These are phyloP conservation scores for Ogataea dorogensis DNA, from an alignment of 805 yeast species.

Conservation along the genomic window DNA sequence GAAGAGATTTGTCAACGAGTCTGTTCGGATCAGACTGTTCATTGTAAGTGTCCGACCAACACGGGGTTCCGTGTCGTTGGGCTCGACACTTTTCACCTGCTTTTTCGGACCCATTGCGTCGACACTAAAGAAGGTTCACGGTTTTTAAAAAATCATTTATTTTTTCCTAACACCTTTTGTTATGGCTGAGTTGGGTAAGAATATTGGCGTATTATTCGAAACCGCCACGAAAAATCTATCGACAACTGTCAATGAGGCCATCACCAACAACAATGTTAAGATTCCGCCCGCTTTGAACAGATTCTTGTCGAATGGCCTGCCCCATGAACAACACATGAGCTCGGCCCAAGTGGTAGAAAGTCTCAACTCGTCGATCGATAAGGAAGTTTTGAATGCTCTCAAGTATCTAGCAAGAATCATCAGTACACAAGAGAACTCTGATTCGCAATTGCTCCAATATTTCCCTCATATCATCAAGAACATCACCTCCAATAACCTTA, in stretches of 20 bases:
- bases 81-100: not conserved
- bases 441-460: conserved; percentile 43
- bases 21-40: conserved; percentile 21
- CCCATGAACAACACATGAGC: conserved; percentile 35
- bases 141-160: too few species aligned
- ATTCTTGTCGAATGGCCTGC: conserved; percentile 24
- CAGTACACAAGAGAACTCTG: conserved; percentile 30
- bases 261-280: conserved; percentile 28
- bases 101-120: conserved; percentile 6
- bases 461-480: conserved; percentile 91
- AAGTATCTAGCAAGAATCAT: conserved; percentile 50
- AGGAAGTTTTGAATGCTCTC: conserved; percentile 61
- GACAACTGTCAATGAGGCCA: conserved; percentile 81
- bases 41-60: conserved; percentile 17
- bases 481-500: conserved; percentile 63
- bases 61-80: conserved; percentile 6
- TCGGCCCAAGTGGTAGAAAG: conserved; percentile 64
- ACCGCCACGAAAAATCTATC: conserved; percentile 76
- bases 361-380: conserved; percentile 65
- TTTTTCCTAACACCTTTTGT: conserved; percentile 1
- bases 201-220: conserved; percentile 68
- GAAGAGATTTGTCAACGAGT: conserved; percentile 25
- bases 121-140: too few species aligned
- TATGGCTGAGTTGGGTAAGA: conserved; percentile 26
- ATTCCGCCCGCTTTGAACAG: conserved; percentile 21